A percentile compares a stretch with the other conserved stretches of the same genome.
Evolutionary conservation across 345 rosid genomes (phyloP).

Genomic region (Toxicodendron radicans): DNA sequence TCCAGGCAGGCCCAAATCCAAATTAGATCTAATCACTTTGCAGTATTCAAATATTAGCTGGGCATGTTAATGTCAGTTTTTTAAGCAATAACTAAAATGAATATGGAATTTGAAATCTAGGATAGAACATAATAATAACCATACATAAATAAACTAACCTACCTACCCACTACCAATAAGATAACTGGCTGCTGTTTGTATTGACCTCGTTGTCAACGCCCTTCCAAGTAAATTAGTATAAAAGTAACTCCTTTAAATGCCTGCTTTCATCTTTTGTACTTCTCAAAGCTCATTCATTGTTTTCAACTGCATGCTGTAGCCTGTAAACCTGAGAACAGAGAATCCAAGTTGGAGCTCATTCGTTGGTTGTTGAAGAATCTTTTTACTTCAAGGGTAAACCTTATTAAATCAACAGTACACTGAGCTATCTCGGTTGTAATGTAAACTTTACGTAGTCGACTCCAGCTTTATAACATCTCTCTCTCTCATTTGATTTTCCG

Average conservation of each 20-base stretch:
- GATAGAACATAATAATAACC: too few relatives aligned
- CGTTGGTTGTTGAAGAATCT: not conserved
- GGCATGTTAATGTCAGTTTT: too few relatives aligned
- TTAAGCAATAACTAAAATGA: not conserved
- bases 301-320: not conserved
- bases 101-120: not conserved
- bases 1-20: not conserved
- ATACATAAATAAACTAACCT: too few relatives aligned
- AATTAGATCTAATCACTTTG: not conserved
- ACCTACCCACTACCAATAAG: too few relatives aligned
- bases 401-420: not conserved
- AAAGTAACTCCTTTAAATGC: not conserved
- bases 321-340: not conserved
- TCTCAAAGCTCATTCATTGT: not conserved
- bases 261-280: not conserved
- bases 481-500: too few relatives aligned
- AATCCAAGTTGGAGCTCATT: not conserved
- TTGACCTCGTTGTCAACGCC: constrained; percentile 9
- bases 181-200: too few relatives aligned
- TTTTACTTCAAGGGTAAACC: not conserved
- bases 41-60: too few relatives aligned
- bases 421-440: too few relatives aligned
- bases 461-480: too few relatives aligned
- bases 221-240: not conserved
- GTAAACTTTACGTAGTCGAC: not conserved